Percentiles rank a stretch among this genome's conserved stretches.
These are phyloP conservation scores for Phytopythium ostracodes DNA, from an alignment of 352 stramenopile genomes.

Conservation along the genomic window DNA sequence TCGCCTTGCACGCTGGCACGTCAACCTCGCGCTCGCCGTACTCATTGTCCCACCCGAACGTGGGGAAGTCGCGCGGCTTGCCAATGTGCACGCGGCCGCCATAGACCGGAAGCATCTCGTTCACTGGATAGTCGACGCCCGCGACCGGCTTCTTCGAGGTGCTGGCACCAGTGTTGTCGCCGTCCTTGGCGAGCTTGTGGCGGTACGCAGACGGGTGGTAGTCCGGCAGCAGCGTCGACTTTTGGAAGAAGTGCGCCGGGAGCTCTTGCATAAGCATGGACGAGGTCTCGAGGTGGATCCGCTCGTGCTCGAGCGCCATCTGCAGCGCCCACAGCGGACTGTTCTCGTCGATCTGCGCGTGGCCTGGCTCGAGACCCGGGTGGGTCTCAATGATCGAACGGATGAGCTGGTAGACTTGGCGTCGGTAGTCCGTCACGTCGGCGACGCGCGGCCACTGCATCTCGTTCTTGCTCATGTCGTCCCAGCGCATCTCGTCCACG, in stretches of 20 bases:
- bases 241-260: slow-evolving; percentile 85
- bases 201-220: slow-evolving; percentile 67
- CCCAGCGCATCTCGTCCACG: slow-evolving; percentile 98
- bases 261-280: slow-evolving; percentile 95
- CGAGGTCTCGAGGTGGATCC: slow-evolving; percentile 97
- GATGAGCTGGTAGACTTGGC: slow-evolving; percentile 89
- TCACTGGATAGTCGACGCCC: slow-evolving; percentile 86
- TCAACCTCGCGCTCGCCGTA: slow-evolving; percentile 89
- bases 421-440: slow-evolving; percentile 92
- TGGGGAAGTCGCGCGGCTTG: slow-evolving; percentile 90
- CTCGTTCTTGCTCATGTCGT: slow-evolving; percentile 97
- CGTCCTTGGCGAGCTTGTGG: neutral
- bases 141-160: slow-evolving; percentile 49
- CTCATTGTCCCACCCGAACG: slow-evolving; percentile 98
- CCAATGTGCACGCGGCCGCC: slow-evolving; percentile 75
- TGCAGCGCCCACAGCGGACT: slow-evolving; percentile 92
- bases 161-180: neutral
- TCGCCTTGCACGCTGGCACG: slow-evolving; percentile 87
- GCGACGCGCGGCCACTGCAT: slow-evolving; percentile 90
- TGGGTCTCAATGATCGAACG: slow-evolving; percentile 87
- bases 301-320: slow-evolving; percentile 96
- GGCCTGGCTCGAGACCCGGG: slow-evolving; percentile 64
- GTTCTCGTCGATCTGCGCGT: slow-evolving; percentile 75
- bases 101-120: slow-evolving; percentile 83
- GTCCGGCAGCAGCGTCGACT: slow-evolving; percentile 78